A percentile compares a stretch with the other conserved stretches of the same genome.
Conservation (phyloP, 495 filamentous ascomycete species). For the Penicillium desertorum region DNA sequence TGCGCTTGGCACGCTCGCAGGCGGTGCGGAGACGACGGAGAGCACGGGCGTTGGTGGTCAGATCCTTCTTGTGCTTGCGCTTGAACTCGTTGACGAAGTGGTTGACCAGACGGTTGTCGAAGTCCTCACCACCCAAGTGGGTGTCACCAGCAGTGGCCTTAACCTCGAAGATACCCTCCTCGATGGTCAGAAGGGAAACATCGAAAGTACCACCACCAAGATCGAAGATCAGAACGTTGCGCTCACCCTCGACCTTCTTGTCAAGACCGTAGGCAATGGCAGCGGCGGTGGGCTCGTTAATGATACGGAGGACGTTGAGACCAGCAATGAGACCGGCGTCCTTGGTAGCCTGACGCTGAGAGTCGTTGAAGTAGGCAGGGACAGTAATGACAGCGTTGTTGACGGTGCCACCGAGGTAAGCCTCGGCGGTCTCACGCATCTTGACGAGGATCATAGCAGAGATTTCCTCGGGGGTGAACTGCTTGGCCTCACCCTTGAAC, state of each 20-base stretch:
- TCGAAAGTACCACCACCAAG: constrained; percentile 99
- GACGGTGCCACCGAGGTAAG: constrained; percentile 86
- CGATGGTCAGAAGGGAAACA: constrained; percentile 97
- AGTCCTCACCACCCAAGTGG: constrained; percentile 98
- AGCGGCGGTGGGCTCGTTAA: constrained; percentile 95
- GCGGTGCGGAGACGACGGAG: constrained; percentile 96
- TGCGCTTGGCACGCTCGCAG: constrained; percentile 99
- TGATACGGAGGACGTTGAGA: constrained; percentile 92
- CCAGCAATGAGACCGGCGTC: constrained; percentile 95
- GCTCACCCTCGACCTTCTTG: constrained; percentile 94
- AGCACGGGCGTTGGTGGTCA: constrained; percentile 88
- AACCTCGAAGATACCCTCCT: constrained; percentile 99
- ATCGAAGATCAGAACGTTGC: constrained; percentile 99
- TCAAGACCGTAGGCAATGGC: constrained; percentile 97
- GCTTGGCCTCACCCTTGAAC: constrained; percentile 91
- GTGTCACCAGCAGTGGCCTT: constrained; percentile 99
- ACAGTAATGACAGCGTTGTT: constrained; percentile 95
- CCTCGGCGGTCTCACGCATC: constrained; percentile 94
- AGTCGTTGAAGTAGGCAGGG: constrained; percentile 97
- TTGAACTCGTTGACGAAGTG: constrained; percentile 96
- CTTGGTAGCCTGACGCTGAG: constrained; percentile 96
- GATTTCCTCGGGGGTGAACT: constrained; percentile 89
- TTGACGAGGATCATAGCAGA: constrained; percentile 82
- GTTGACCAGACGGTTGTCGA: constrained; percentile 96
- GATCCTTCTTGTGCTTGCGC: constrained; percentile 78